A percentile compares a stretch with the other conserved stretches of the same genome.
phyloP scores from a whole-genome alignment of 2,329 filamentous ascomycete genomes.

The Sporothrix inflata region DNA sequence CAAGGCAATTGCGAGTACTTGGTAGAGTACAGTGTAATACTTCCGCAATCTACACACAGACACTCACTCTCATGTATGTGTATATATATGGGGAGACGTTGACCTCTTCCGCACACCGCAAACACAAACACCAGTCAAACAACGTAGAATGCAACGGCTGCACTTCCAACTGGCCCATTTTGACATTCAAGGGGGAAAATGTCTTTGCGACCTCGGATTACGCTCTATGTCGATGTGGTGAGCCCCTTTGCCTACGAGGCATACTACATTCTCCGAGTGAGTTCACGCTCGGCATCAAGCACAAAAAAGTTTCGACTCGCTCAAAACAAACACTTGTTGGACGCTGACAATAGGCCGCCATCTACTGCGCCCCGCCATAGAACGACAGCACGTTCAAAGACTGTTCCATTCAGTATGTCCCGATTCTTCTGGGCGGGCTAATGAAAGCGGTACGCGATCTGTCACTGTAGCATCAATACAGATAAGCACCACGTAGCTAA shows the following conservation, averaged over 20 bases:
- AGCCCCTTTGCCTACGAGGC: slow-evolving; percentile 48
- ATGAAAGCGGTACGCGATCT: slow-evolving; percentile 41
- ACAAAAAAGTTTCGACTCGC: too few relatives aligned
- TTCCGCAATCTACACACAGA: too few relatives aligned
- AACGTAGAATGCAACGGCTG: too few relatives aligned
- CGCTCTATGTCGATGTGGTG: slow-evolving; percentile 46
- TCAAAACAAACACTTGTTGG: too few relatives aligned
- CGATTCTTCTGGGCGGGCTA: slow-evolving; percentile 45
- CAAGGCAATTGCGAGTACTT: not conserved
- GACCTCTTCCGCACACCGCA: not conserved
- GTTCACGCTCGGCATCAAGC: slow-evolving; percentile 30
- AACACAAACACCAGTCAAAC: too few relatives aligned
- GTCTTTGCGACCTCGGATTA: slow-evolving; percentile 39
- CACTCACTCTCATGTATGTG: not conserved
- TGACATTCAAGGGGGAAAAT: not conserved
- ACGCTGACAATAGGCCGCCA: not conserved
- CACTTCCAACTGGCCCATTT: too few relatives aligned
- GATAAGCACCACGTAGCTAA: not conserved
- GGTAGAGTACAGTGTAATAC: too few relatives aligned
- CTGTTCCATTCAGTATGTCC: slow-evolving; percentile 43
- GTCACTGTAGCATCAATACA: not conserved
- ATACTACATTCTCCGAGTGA: slow-evolving; percentile 45
- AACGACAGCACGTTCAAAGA: slow-evolving; percentile 40
- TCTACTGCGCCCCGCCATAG: slow-evolving; percentile 31
- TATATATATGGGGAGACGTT: not conserved